A percentile compares a stretch with the other conserved stretches of the same genome.
Conservation (phyloP, 192 early-diverging fungal genomes). For the Phlyctochytrium arcticum region DNA sequence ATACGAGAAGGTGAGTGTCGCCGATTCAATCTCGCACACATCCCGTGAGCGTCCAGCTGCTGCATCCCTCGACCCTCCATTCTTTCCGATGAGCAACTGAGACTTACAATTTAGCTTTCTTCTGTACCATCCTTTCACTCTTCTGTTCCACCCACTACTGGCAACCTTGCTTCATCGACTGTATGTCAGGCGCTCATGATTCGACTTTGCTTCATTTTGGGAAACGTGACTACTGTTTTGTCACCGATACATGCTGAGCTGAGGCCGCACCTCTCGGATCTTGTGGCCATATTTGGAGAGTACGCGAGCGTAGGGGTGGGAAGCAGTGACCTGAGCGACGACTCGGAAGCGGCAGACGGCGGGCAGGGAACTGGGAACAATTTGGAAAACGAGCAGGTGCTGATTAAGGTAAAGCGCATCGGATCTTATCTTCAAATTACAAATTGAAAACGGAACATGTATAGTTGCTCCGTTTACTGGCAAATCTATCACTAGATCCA, state of each 20-base stretch:
- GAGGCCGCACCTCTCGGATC: conserved; percentile 5
- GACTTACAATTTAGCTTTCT: no score
- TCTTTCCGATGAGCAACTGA: no score
- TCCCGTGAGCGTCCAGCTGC: no score
- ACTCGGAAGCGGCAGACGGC: conserved; percentile 12
- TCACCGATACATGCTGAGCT: background rate
- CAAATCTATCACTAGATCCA: conserved; percentile 35
- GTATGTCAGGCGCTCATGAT: conserved; percentile 37
- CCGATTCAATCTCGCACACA: no score
- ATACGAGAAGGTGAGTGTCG: no score
- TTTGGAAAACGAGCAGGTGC: conserved; percentile 29
- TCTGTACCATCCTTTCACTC: no score
- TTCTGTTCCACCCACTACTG: no score
- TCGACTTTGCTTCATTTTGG: conserved; percentile 40
- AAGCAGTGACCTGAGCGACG: conserved; percentile 1
- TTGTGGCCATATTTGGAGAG: conserved; percentile 35
- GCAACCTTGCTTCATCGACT: no score
- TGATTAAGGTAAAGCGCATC: conserved; percentile 35
- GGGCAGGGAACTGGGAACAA: background rate
- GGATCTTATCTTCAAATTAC: background rate
- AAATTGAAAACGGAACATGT: background rate
- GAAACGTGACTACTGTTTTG: conserved; percentile 30
- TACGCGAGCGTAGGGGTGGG: conserved; percentile 26
- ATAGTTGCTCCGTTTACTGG: conserved; percentile 38
- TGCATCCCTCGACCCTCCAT: no score